These are phyloP conservation scores for Xylariaceae sp. DNA, from an alignment of 2,329 filamentous ascomycete genomes.

Conservation along the genomic window DNA sequence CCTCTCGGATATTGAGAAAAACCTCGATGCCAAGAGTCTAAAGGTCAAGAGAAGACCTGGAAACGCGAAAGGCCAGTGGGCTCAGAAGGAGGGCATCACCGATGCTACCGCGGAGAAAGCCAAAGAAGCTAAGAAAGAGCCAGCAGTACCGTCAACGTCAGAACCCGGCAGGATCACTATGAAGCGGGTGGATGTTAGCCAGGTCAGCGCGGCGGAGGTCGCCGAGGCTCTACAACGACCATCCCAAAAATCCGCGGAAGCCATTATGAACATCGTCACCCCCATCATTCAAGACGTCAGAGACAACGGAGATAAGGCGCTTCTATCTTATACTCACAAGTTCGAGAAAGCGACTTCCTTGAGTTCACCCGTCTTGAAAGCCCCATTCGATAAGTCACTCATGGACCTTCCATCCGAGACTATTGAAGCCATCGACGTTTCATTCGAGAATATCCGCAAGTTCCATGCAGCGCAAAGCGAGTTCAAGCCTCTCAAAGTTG, in stretches of 20 bases:
- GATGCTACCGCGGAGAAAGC: conserved; percentile 37
- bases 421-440: conserved; percentile 87
- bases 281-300: conserved; percentile 92
- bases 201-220: conserved; percentile 66
- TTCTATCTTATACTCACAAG: conserved; percentile 94
- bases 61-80: conserved; percentile 93
- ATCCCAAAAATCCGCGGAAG: conserved; percentile 91
- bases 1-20: conserved; percentile 87
- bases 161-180: conserved; percentile 70
- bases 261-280: conserved; percentile 85
- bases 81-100: conserved; percentile 75
- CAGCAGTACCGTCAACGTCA: conserved; percentile 37
- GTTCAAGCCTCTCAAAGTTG: conserved; percentile 77
- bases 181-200: conserved; percentile 73
- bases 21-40: conserved; percentile 89
- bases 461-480: conserved; percentile 94
- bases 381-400: conserved; percentile 81
- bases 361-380: conserved; percentile 84
- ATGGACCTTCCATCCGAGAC: conserved; percentile 88
- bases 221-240: conserved; percentile 79
- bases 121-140: conserved; percentile 40
- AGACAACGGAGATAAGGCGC: conserved; percentile 79
- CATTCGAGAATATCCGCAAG: conserved; percentile 89
- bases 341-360: conserved; percentile 95
- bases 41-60: conserved; percentile 94